These are phyloP conservation scores for Candida multigemmis DNA, from an alignment of 805 yeast genomes.

Conservation along the genomic window DNA sequence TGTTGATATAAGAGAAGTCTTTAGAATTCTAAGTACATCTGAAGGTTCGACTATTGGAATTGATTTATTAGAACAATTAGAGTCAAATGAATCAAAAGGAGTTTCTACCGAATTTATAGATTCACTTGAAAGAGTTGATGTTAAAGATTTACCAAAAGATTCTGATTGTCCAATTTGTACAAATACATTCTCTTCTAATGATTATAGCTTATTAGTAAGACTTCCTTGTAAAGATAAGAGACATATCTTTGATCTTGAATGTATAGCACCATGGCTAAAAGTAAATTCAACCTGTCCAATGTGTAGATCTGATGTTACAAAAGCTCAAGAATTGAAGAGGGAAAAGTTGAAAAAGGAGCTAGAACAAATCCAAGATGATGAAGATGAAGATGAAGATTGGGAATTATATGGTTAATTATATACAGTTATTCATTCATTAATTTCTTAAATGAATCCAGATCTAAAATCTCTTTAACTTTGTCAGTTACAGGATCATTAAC, in stretches of 20 bases:
- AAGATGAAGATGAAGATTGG: slow-evolving; percentile 60
- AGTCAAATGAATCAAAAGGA: slow-evolving; percentile 27
- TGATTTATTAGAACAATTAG: slow-evolving; percentile 10
- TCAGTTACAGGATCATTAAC: slow-evolving; percentile 42
- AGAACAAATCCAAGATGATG: slow-evolving; percentile 29
- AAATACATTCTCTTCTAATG: slow-evolving; percentile 57
- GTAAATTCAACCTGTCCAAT: slow-evolving; percentile 74
- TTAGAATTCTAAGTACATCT: slow-evolving; percentile 18
- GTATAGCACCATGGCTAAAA: slow-evolving; percentile 84
- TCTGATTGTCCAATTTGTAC: slow-evolving; percentile 86
- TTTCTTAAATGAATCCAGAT: slow-evolving; percentile 62
- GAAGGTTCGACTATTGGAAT: slow-evolving; percentile 21
- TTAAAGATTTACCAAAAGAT: slow-evolving; percentile 24
- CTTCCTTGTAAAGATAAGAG: slow-evolving; percentile 47
- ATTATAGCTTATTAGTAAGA: slow-evolving; percentile 70
- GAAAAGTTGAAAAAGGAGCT: slow-evolving; percentile 26
- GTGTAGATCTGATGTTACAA: slow-evolving; percentile 66
- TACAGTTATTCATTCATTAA: slow-evolving; percentile 23
- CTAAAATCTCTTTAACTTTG: slow-evolving; percentile 63
- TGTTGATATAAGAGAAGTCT: slow-evolving; percentile 11
- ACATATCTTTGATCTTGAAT: slow-evolving; percentile 82
- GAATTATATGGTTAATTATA: slow-evolving; percentile 61
- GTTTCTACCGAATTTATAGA: slow-evolving; percentile 68
- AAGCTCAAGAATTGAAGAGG: slow-evolving; percentile 17
- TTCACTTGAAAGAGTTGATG: slow-evolving; percentile 57